Evolutionary conservation across 805 yeast genomes (phyloP), one percentile per base, ranked within the genome.

Genomic region (Starmerella bombicola): DNA sequence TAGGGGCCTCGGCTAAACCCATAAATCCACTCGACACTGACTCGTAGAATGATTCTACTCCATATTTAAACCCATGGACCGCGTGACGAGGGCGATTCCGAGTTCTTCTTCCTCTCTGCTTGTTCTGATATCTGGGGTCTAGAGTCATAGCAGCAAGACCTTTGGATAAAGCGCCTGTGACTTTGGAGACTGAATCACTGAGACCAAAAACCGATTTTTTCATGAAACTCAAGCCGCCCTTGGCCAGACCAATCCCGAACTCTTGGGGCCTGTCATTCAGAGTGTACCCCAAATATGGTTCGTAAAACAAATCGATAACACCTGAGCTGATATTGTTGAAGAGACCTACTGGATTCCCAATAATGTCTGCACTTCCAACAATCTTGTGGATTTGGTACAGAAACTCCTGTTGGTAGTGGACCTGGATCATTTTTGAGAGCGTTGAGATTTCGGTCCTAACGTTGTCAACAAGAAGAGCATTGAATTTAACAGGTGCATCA

Each of bases 311-410:
- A 59, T 91, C 99, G 73, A 85, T 72, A 9, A 91, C 91, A 38
- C 99, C 99, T 0, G 96, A 84, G 42, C 94, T 78, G 42, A 91
- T 67, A 51, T 85, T 86, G 58, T 83, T 91, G 65, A 91, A 91
- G 46, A 91, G 65, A 1, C 98, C 98, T 22, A 93, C 97, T 0
- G 99, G 99, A 51, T 93, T 91, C 18, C 98, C 99, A 37, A 91
- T 64, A 50, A 91, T 74, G 61, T 93, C 98, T 0, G 97, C 98
- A 16, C 95, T 84, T 0, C 99, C 99, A 25, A 93, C 65, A 33
- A 91, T 77, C 58, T 84, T 85, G 62, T 91, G 93, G 25, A 91
- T 66, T 60, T 91, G 98, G 56, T 82, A 85, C 44, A 91, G 70
- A 61, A 88, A 80, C 22, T 91, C 88, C 57, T 86, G 96, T 9